Evolutionary conservation across 2,329 filamentous ascomycete species (phyloP).

Genomic region (Cladosporium halotolerans): DNA sequence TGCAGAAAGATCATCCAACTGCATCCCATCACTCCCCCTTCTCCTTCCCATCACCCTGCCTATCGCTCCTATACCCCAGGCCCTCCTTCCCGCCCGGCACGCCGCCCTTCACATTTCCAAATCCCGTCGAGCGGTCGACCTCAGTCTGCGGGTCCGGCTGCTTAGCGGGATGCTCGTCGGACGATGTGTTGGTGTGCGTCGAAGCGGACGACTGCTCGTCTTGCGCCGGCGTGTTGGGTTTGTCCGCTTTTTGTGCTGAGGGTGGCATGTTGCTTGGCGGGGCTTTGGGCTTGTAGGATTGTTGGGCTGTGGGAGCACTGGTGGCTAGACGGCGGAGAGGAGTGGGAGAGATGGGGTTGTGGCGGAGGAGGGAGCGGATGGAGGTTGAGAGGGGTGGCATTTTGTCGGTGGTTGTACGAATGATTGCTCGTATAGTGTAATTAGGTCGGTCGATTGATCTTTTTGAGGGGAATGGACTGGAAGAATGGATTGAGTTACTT

Average conservation of each 20-base stretch:
- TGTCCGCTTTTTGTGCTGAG: constrained; percentile 1
- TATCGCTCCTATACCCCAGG: constrained; percentile 13
- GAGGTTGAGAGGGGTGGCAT: background rate
- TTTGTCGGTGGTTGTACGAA: background rate
- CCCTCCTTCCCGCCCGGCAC: constrained; percentile 33
- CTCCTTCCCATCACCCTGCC: constrained; percentile 2
- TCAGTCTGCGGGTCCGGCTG: constrained; percentile 32
- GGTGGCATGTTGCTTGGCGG: constrained; percentile 3
- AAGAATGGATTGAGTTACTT: background rate
- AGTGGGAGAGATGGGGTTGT: background rate
- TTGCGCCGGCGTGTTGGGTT: background rate
- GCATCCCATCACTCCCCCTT: background rate
- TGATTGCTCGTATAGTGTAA: background rate
- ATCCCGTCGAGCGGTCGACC: constrained; percentile 30
- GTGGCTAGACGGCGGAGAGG: background rate
- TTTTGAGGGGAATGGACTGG: background rate
- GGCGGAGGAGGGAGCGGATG: background rate
- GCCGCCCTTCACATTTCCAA: constrained; percentile 23
- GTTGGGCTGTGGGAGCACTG: background rate
- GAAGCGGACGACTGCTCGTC: constrained; percentile 29
- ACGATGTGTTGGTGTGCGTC: constrained; percentile 20
- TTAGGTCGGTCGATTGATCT: background rate
- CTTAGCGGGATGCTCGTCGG: constrained; percentile 33
- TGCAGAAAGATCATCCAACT: no score
- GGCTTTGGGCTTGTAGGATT: background rate